Evolutionary conservation across 345 rosid species (phyloP).

Genomic region (Acer negundo): DNA sequence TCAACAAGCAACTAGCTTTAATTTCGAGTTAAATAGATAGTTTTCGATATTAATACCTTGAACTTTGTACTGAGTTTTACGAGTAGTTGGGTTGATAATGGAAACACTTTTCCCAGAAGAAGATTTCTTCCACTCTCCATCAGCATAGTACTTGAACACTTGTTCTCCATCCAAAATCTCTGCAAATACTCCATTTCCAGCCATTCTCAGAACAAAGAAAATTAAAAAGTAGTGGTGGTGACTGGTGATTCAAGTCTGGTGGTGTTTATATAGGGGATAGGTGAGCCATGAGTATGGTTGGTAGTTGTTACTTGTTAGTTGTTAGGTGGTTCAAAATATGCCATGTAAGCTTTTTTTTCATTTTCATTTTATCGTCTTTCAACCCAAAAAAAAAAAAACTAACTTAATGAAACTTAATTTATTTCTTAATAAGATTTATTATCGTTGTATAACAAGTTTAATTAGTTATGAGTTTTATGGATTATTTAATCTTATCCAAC

Average conservation of each 20-base stretch:
- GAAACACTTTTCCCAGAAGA: slow-evolving; percentile 78
- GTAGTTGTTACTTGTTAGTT: slow-evolving; percentile 1
- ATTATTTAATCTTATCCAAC: too few species aligned
- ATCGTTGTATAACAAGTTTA: too few species aligned
- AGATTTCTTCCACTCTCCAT: slow-evolving; percentile 87
- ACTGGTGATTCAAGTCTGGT: background rate
- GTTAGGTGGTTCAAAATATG: slow-evolving; percentile 38
- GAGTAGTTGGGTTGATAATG: slow-evolving; percentile 81
- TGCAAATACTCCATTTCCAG: slow-evolving; percentile 72
- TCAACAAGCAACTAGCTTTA: background rate
- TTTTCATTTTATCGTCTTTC: background rate
- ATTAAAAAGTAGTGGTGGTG: background rate
- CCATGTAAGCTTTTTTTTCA: slow-evolving; percentile 20
- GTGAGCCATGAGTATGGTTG: slow-evolving; percentile 36
- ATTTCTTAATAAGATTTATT: too few species aligned
- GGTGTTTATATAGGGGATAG: slow-evolving; percentile 27
- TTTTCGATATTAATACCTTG: too few species aligned
- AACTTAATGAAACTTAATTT: too few species aligned
- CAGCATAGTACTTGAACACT: slow-evolving; percentile 75
- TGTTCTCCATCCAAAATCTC: slow-evolving; percentile 83
- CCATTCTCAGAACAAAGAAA: slow-evolving; percentile 43
- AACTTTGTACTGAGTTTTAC: slow-evolving; percentile 89
- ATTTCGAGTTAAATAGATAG: background rate
- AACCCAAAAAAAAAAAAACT: too few species aligned
- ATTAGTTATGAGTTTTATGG: too few species aligned